These are phyloP conservation scores for Lepidium sativum DNA, from an alignment of 345 rosid species.

Conservation along the genomic window DNA sequence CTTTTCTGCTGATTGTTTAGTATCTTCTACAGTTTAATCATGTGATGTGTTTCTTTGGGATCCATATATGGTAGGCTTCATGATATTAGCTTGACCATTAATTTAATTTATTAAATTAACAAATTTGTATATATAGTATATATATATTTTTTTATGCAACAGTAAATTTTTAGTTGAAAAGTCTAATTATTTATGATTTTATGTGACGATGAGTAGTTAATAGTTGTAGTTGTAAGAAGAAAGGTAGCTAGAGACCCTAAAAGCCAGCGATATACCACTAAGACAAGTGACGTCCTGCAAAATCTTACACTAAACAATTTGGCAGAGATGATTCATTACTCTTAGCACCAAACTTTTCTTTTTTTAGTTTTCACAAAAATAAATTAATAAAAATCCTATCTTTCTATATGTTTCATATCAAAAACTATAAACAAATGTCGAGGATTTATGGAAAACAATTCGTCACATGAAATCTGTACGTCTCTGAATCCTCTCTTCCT, in stretches of 20 bases:
- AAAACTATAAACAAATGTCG: not conserved
- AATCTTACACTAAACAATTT: not conserved
- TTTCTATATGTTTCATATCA: not conserved
- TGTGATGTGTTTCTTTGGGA: too few species aligned
- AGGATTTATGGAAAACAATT: not conserved
- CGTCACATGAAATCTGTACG: constrained; percentile 26
- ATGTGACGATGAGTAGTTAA: too few species aligned
- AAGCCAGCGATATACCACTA: not conserved
- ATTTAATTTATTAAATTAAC: too few species aligned
- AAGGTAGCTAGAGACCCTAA: not conserved
- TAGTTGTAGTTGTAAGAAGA: not conserved
- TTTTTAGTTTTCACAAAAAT: not conserved
- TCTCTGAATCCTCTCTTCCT: constrained; percentile 15
- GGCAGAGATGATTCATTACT: not conserved
- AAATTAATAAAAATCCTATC: not conserved
- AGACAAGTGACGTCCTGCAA: constrained; percentile 6
- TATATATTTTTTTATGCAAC: too few species aligned
- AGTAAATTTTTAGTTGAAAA: too few species aligned
- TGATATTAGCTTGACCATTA: too few species aligned
- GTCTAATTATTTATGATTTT: too few species aligned
- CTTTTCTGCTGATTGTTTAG: too few species aligned
- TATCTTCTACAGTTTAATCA: too few species aligned
- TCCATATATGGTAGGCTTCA: too few species aligned
- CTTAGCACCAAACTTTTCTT: not conserved
- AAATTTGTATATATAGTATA: too few species aligned